These are phyloP conservation scores for Wallacemonas rigidus DNA, from an alignment of 208 protist species.

Conservation along the genomic window DNA sequence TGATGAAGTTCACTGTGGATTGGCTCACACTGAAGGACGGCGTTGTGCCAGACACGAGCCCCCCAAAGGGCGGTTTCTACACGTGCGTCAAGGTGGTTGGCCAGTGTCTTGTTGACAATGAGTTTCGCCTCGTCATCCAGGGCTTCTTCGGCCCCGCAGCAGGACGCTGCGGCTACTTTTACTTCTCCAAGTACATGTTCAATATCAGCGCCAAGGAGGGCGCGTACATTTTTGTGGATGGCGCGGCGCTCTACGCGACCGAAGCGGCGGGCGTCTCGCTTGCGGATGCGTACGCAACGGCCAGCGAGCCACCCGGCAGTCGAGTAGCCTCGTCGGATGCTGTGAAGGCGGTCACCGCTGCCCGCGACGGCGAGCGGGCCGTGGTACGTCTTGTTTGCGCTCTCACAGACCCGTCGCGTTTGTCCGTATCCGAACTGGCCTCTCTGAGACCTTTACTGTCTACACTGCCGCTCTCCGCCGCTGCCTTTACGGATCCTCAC, in stretches of 20 bases:
- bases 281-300: neutral
- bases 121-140: slow-evolving; percentile 75
- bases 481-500: neutral
- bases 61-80: slow-evolving; percentile 46
- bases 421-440: neutral
- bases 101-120: slow-evolving; percentile 54
- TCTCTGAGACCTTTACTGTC: neutral
- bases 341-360: neutral
- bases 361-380: neutral
- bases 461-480: slow-evolving; percentile 9
- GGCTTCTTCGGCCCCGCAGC: slow-evolving; percentile 62
- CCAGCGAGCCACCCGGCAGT: neutral
- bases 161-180: slow-evolving; percentile 61
- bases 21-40: slow-evolving; percentile 66
- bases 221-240: slow-evolving; percentile 66
- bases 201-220: slow-evolving; percentile 31
- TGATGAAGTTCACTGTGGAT: slow-evolving; percentile 55
- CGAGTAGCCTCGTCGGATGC: neutral
- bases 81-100: slow-evolving; percentile 82
- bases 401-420: neutral
- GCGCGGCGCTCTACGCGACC: slow-evolving; percentile 4
- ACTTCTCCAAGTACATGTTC: slow-evolving; percentile 54
- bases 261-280: neutral
- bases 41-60: slow-evolving; percentile 39
- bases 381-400: neutral